phyloP scores from a whole-genome alignment of 2,329 filamentous ascomycete species.

The Paecilomyces niveus region DNA sequence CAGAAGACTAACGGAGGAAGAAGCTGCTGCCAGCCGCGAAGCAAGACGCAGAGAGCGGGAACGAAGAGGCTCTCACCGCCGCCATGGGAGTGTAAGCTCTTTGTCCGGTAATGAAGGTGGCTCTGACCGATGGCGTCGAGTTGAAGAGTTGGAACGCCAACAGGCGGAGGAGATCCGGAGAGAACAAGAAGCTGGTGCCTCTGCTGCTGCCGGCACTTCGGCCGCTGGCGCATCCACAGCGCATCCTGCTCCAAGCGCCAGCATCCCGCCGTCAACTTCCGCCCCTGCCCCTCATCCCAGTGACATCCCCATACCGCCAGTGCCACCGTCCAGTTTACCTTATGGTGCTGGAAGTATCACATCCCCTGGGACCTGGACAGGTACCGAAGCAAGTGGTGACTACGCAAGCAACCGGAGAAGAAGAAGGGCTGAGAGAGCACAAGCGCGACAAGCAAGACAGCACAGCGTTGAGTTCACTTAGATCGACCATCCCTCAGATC shows the following conservation, averaged over 20 bases:
- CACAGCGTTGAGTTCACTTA: conserved; percentile 45
- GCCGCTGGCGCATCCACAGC: conserved; percentile 8
- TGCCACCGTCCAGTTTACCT: conserved; percentile 34
- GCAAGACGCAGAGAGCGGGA: conserved; percentile 44
- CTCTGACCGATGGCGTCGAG: conserved; percentile 41
- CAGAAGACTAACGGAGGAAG: conserved; percentile 53
- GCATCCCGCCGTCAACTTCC: conserved; percentile 13
- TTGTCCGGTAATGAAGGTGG: conserved; percentile 34
- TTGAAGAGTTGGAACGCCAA: conserved; percentile 41
- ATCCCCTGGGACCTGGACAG: conserved; percentile 38
- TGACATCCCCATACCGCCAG: conserved; percentile 23
- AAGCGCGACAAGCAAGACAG: conserved; percentile 39
- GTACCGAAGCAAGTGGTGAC: conserved; percentile 42
- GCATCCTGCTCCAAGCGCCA: conserved; percentile 17
- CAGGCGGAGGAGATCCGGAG: conserved; percentile 38
- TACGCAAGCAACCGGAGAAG: conserved; percentile 49
- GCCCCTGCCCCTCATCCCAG: conserved; percentile 6
- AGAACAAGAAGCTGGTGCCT: conserved; percentile 25
- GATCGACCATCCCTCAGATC: conserved; percentile 3
- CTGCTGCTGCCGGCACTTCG: conserved; percentile 10
- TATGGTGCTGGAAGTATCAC: conserved; percentile 34
- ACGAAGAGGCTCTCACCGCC: conserved; percentile 33
- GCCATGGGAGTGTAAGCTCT: conserved; percentile 34
- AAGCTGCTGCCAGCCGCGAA: conserved; percentile 54
- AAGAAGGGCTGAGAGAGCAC: conserved; percentile 46